phyloP scores from a whole-genome alignment of 495 filamentous ascomycete species.

The Aspergillus campestris region DNA sequence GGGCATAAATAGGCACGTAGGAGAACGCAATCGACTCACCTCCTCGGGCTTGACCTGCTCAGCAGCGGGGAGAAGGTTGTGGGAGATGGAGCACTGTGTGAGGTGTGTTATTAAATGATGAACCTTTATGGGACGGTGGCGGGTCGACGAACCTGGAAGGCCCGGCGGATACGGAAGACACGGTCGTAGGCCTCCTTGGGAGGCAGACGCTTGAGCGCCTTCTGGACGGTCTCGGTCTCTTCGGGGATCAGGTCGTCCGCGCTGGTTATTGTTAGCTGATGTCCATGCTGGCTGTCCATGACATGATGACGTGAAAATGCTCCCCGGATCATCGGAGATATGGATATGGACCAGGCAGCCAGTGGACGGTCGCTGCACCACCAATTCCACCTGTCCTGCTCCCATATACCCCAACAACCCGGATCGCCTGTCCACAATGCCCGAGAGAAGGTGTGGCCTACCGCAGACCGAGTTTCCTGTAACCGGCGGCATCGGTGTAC shows the following conservation, averaged over 20 bases:
- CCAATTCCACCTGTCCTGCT: not conserved
- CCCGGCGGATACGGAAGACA: slow-evolving; percentile 90
- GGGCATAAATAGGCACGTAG: slow-evolving; percentile 9
- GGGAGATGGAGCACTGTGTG: slow-evolving; percentile 64
- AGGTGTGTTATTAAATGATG: not conserved
- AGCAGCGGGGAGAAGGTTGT: slow-evolving; percentile 72
- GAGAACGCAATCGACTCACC: slow-evolving; percentile 36
- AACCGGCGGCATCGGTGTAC: slow-evolving; percentile 81
- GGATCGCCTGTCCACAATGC: not conserved
- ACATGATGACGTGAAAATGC: slow-evolving; percentile 4
- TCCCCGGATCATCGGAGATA: slow-evolving; percentile 12
- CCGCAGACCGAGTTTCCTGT: slow-evolving; percentile 88
- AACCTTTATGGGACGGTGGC: not conserved
- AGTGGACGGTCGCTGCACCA: not conserved
- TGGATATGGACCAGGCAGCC: slow-evolving; percentile 4
- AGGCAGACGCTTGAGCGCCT: slow-evolving; percentile 81
- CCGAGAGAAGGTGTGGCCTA: slow-evolving; percentile 34
- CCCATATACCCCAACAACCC: not conserved
- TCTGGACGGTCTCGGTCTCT: slow-evolving; percentile 75
- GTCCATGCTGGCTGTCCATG: not conserved
- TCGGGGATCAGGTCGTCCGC: slow-evolving; percentile 89
- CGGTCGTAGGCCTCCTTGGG: slow-evolving; percentile 91
- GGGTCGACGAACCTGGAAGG: slow-evolving; percentile 64
- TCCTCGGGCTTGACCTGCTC: slow-evolving; percentile 74
- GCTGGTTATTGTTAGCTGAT: slow-evolving; percentile 37